Conservation (phyloP, 345 rosid genomes). For the Barbarea vulgaris region DNA sequence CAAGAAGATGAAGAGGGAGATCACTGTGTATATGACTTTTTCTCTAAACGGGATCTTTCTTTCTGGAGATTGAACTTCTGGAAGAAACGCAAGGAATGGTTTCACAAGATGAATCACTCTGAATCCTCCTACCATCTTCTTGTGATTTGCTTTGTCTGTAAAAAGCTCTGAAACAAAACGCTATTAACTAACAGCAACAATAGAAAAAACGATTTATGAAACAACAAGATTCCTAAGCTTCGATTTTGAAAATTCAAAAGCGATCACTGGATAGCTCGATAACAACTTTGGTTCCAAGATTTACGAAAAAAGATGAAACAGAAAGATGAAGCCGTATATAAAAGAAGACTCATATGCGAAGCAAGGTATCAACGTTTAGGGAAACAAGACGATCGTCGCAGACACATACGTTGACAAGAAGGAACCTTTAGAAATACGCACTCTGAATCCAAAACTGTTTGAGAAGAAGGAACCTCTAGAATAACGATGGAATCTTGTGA, state of each 20-base stretch:
- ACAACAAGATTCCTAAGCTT: no score
- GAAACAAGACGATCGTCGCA: not conserved
- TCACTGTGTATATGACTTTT: not conserved
- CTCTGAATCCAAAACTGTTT: not conserved
- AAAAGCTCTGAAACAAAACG: not conserved
- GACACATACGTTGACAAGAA: not conserved
- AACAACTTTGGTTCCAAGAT: not conserved
- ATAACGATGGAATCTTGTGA: not conserved
- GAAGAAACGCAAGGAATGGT: not conserved
- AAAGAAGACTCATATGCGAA: not conserved
- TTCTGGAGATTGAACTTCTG: not conserved
- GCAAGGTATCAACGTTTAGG: not conserved
- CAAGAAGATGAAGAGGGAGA: slow-evolving; percentile 1
- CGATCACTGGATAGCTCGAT: not conserved
- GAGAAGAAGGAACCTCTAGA: not conserved
- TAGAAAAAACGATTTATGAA: not conserved
- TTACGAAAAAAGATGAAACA: not conserved
- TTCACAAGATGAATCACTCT: slow-evolving; percentile 1
- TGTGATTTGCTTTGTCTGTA: not conserved
- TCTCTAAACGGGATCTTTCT: not conserved
- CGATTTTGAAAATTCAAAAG: not conserved
- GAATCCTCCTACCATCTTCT: slow-evolving; percentile 3
- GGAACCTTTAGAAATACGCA: not conserved
- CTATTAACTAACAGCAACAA: not conserved
- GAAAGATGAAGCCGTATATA: not conserved